Conservation (phyloP, 192 early-diverging fungal genomes). For the Coemansia sp. region DNA sequence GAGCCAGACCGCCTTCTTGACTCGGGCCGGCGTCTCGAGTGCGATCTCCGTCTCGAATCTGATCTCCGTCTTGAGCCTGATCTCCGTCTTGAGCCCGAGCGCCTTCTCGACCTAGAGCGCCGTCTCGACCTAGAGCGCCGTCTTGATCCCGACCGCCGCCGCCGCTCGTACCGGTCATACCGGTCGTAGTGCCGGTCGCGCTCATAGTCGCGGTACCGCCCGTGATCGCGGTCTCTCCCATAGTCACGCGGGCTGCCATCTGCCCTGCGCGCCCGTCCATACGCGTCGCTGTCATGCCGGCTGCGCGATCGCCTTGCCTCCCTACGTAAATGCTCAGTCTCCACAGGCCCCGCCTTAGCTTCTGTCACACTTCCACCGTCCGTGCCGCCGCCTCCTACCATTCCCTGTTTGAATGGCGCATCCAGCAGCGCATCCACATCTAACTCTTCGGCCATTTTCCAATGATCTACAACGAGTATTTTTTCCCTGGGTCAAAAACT, state of each 20-base stretch:
- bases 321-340: conserved; percentile 3
- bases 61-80: background rate
- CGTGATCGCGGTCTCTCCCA: too few species aligned
- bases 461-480: too few species aligned
- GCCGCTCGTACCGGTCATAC: conserved; percentile 3
- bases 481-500: too few species aligned
- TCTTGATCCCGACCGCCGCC: background rate
- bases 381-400: conserved; percentile 8
- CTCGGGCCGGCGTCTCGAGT: too few species aligned
- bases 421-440: conserved; percentile 34
- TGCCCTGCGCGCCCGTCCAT: background rate
- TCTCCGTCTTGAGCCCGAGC: background rate
- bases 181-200: conserved; percentile 10
- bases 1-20: too few species aligned
- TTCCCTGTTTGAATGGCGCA: conserved; percentile 29
- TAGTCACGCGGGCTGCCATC: conserved; percentile 1
- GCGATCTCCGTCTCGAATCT: too few species aligned
- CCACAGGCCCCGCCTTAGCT: conserved; percentile 16
- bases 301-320: too few species aligned
- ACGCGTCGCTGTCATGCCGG: background rate
- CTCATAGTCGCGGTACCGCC: conserved; percentile 17
- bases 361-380: conserved; percentile 6
- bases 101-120: background rate
- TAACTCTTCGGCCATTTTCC: conserved; percentile 20
- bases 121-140: conserved; percentile 8